A percentile compares a stretch with the other conserved stretches of the same genome.
Evolutionary conservation across 2,329 filamentous ascomycete species (phyloP).

Genomic region (Diaporthe sp.): DNA sequence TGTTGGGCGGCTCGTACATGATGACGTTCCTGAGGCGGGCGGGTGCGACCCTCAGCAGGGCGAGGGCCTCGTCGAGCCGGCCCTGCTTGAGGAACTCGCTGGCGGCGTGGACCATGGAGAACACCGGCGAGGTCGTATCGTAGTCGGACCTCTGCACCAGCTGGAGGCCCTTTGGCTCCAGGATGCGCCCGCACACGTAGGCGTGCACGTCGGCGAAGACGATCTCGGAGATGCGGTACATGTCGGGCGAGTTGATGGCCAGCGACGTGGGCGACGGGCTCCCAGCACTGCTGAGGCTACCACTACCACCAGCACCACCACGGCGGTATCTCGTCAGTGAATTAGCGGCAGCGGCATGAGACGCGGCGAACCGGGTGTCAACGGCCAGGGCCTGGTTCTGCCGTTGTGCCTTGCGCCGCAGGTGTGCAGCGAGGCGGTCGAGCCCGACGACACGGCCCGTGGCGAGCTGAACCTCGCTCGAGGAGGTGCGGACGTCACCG

Average conservation of each 20-base stretch:
- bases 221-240: constrained; percentile 34
- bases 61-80: constrained; percentile 33
- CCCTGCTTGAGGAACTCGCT: constrained; percentile 33
- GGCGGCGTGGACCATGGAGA: constrained; percentile 34
- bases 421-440: constrained; percentile 37
- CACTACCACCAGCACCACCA: not conserved
- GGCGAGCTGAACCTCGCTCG: constrained; percentile 36
- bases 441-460: constrained; percentile 37
- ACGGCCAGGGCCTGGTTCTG: constrained; percentile 20
- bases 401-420: constrained; percentile 36
- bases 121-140: constrained; percentile 4
- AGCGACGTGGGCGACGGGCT: constrained; percentile 31
- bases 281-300: not conserved
- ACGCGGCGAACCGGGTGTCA: constrained; percentile 16
- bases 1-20: constrained; percentile 23
- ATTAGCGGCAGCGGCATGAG: not conserved
- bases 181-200: constrained; percentile 33
- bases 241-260: constrained; percentile 30
- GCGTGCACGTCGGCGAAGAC: constrained; percentile 37
- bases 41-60: constrained; percentile 32
- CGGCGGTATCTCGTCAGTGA: constrained; percentile 14
- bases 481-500: constrained; percentile 32
- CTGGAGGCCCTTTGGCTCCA: not conserved
- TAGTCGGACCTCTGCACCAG: constrained; percentile 11
- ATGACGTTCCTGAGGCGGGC: constrained; percentile 30